Evolutionary conservation across 140 eudicot genomes (phyloP).

Genomic region (Stevia rebaudiana): DNA sequence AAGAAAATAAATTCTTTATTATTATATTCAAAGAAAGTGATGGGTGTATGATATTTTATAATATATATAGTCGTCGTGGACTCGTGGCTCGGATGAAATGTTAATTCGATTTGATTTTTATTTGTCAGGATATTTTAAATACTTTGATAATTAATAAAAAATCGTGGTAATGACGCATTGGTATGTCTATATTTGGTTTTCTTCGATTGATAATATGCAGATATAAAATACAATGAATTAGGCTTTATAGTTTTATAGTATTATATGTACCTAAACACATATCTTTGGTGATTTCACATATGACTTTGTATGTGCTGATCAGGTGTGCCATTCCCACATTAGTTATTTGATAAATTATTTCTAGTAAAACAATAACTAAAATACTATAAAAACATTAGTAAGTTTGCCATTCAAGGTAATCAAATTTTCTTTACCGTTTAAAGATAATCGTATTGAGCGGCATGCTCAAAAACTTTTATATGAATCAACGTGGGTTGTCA

Average conservation of each 20-base stretch:
- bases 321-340: neutral
- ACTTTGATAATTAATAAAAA: too few species aligned
- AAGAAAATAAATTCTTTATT: neutral
- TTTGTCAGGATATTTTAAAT: neutral
- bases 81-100: slow-evolving; percentile 13
- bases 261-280: too few species aligned
- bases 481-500: too few species aligned
- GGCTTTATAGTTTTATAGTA: too few species aligned
- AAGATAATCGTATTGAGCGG: too few species aligned
- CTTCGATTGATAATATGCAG: neutral
- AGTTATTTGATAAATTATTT: too few species aligned
- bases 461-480: too few species aligned
- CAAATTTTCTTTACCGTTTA: too few species aligned
- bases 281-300: neutral
- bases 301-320: neutral
- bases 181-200: neutral
- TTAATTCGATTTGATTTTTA: neutral
- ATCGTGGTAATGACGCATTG: neutral
- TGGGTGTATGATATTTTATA: slow-evolving; percentile 2
- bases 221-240: too few species aligned
- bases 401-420: too few species aligned
- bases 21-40: slow-evolving; percentile 21
- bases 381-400: too few species aligned
- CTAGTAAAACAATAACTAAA: too few species aligned
- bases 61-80: slow-evolving; percentile 2